These are phyloP conservation scores for Ceriops zippeliana DNA, from an alignment of 345 rosid species.

Conservation along the genomic window DNA sequence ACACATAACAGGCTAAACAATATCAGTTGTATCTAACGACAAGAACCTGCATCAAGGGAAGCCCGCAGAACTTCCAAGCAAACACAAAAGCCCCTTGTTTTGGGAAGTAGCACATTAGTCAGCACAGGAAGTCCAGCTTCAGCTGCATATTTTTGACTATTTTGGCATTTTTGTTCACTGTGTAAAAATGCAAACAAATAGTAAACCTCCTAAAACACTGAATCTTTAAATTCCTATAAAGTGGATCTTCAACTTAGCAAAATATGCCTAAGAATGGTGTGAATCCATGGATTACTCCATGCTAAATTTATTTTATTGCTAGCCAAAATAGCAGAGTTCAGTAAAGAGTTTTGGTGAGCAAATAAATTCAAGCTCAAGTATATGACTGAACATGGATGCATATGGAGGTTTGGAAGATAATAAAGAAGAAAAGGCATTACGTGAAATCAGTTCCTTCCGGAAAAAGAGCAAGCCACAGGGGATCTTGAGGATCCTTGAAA, in stretches of 20 bases:
- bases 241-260: neutral
- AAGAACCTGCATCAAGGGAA: constrained; percentile 70
- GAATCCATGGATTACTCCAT: neutral
- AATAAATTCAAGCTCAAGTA: neutral
- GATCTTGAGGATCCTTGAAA: constrained; percentile 62
- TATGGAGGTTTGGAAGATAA: constrained; percentile 15
- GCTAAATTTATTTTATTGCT: neutral
- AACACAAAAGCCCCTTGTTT: constrained; percentile 61
- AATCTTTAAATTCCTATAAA: neutral
- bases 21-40: neutral
- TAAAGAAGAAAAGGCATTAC: constrained; percentile 36
- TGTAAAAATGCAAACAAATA: constrained; percentile 16
- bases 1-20: neutral
- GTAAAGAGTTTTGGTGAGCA: too few species aligned
- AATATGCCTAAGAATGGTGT: neutral
- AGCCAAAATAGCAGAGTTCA: neutral
- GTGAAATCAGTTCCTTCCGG: constrained; percentile 92
- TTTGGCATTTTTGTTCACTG: constrained; percentile 70
- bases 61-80: constrained; percentile 59
- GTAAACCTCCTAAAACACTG: neutral
- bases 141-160: constrained; percentile 59
- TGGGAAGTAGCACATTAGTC: constrained; percentile 68
- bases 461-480: constrained; percentile 84
- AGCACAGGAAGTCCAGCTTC: constrained; percentile 70
- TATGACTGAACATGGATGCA: constrained; percentile 9